Evolutionary conservation across 108 stramenopile species (phyloP).

Genomic region (Fistulifera solaris): DNA sequence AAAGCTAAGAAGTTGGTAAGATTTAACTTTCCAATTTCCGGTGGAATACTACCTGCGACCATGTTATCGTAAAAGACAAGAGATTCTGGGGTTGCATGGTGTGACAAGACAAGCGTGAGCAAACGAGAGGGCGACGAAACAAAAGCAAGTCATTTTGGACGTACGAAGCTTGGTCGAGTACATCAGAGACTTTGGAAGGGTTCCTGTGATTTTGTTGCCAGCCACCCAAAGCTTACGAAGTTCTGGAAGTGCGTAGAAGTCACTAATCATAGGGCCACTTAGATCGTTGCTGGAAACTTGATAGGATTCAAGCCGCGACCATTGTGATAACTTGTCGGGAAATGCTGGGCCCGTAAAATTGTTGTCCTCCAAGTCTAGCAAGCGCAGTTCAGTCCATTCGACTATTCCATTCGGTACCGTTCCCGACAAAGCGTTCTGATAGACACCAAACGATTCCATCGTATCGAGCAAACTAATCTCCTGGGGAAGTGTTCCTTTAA

Average conservation of each 20-base stretch:
- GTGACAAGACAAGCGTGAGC: neutral
- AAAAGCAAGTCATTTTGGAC: neutral
- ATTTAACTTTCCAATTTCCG: neutral
- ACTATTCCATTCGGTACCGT: slow-evolving; percentile 15
- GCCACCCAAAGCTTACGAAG: slow-evolving; percentile 29
- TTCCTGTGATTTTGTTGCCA: slow-evolving; percentile 15
- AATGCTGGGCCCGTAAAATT: slow-evolving; percentile 23
- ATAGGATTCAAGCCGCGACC: slow-evolving; percentile 24
- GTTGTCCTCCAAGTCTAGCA: slow-evolving; percentile 10
- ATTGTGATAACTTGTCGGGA: slow-evolving; percentile 25
- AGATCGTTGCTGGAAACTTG: slow-evolving; percentile 39
- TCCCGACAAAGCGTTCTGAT: neutral
- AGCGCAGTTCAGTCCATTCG: slow-evolving; percentile 16
- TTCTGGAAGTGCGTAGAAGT: slow-evolving; percentile 19
- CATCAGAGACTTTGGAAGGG: slow-evolving; percentile 20
- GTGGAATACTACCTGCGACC: neutral
- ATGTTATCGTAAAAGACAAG: neutral
- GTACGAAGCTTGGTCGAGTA: slow-evolving; percentile 9
- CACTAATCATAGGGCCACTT: slow-evolving; percentile 10
- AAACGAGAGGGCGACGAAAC: neutral
- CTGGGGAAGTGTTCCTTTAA: slow-evolving; percentile 29
- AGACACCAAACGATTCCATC: slow-evolving; percentile 21
- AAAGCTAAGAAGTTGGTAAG: neutral
- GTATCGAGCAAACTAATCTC: slow-evolving; percentile 28
- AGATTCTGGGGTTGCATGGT: neutral